phyloP scores from a whole-genome alignment of 495 filamentous ascomycete species.

The Viridothelium virens region DNA sequence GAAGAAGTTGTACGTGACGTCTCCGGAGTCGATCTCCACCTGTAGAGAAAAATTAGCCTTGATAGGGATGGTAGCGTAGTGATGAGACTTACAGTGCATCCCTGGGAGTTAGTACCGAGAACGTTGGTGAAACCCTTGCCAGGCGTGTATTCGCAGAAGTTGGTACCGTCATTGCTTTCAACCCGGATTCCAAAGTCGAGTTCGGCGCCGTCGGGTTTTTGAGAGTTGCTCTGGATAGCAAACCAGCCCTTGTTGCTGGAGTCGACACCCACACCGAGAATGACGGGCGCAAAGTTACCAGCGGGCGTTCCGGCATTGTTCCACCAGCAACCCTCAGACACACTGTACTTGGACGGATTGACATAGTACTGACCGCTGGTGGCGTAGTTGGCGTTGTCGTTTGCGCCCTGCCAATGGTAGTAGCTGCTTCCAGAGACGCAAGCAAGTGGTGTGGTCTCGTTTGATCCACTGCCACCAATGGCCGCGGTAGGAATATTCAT shows the following conservation, averaged over 20 bases:
- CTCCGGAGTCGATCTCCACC: slow-evolving; percentile 8
- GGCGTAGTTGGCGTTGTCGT: slow-evolving; percentile 14
- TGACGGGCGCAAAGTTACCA: slow-evolving; percentile 89
- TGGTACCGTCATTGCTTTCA: slow-evolving; percentile 4
- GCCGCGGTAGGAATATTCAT: slow-evolving; percentile 72
- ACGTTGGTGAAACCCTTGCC: slow-evolving; percentile 5
- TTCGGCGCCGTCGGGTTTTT: not conserved
- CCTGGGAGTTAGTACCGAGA: not conserved
- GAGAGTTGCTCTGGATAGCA: slow-evolving; percentile 7
- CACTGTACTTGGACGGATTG: slow-evolving; percentile 64
- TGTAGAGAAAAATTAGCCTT: not conserved
- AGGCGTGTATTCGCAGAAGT: slow-evolving; percentile 5
- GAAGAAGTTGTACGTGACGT: slow-evolving; percentile 9
- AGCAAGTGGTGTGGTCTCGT: slow-evolving; percentile 50
- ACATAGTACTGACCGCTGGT: slow-evolving; percentile 97
- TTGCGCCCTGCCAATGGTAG: slow-evolving; percentile 66
- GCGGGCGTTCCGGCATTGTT: slow-evolving; percentile 45
- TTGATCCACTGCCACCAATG: slow-evolving; percentile 39
- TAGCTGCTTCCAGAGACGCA: slow-evolving; percentile 62
- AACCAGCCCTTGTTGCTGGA: slow-evolving; percentile 6
- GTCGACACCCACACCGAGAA: slow-evolving; percentile 63
- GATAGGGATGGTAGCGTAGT: not conserved
- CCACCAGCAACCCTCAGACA: slow-evolving; percentile 74
- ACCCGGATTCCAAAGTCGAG: slow-evolving; percentile 6
- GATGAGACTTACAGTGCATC: slow-evolving; percentile 1